Base-by-base conservation (phyloP, 345 rosid species). In the Citrus inodora region DNA sequence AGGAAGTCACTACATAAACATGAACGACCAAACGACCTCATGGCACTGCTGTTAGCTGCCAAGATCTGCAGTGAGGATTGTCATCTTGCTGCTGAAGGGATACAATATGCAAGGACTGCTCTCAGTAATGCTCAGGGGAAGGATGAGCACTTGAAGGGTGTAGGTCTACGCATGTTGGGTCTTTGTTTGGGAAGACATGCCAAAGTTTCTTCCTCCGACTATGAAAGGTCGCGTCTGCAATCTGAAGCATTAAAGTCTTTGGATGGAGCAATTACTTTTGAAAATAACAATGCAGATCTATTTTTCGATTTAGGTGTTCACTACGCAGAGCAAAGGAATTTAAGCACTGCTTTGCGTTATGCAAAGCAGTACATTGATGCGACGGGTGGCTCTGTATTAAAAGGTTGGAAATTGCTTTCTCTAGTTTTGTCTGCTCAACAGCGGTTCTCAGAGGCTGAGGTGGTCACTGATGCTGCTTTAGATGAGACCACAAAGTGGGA, bases 401-500 rank as follows among this genome's bases (percentile, higher is more conserved):
- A 92, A 79, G 99, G 99, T 38, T 95, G 99, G 99, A 91, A 96
- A 77, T 84, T 95, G 48, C 92, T 93, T 9, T 89, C 92, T 33
- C 88, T 92, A 72, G 90, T 93, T 82, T 84, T 95, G 82, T 91
- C 98, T 1, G 98, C 98, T 81, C 98, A 93, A 68, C 97, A 92
- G 64, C 85, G 92, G 79, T 92, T 89, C 80, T 77, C 97, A 6
- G 97, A 92, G 88, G 93, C 99, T 80, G 94, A 89, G 81, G 93
- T 91, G 67, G 98, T 95, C 53, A 92, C 85, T 7, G 97, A 89
- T 82, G 99, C 98, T 77, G 97, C 98, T 80, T 85, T 93, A 67
- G 98, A 93, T 75, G 98, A 93, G 92, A 93, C 93, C 33, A 88
- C 93, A 60, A 93, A 90, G 77, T 95, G 98, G 98, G 98, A 95